phyloP scores from a whole-genome alignment of 73 alveolate species.

The Paramecium sexaurelia region DNA sequence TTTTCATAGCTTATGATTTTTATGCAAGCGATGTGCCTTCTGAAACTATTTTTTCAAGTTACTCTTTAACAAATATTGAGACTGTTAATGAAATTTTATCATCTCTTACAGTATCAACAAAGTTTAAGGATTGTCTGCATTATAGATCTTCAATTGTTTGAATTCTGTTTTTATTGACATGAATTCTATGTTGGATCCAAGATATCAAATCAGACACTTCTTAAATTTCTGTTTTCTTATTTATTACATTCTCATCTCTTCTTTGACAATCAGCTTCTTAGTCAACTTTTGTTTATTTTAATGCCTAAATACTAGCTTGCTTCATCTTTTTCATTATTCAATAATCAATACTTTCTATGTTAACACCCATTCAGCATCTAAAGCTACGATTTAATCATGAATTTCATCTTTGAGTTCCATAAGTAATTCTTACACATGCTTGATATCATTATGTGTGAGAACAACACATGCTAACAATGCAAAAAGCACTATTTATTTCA shows the following conservation, averaged over 20 bases:
- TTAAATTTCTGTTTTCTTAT: conserved; percentile 33
- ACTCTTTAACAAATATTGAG: not conserved
- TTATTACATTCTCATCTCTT: conserved; percentile 20
- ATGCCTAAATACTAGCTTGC: conserved; percentile 7
- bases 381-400: conserved; percentile 14
- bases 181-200: conserved; percentile 55
- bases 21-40: conserved; percentile 29
- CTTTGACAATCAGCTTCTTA: conserved; percentile 13
- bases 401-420: conserved; percentile 30
- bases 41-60: conserved; percentile 44
- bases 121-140: conserved; percentile 49
- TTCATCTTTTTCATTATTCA: not conserved
- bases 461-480: not conserved
- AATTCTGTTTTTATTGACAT: conserved; percentile 48
- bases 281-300: not conserved
- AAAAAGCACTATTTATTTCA: not conserved
- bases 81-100: conserved; percentile 50
- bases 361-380: conserved; percentile 46
- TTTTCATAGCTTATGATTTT: conserved; percentile 51
- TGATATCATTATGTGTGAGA: not conserved
- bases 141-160: conserved; percentile 29
- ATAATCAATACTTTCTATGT: conserved; percentile 17
- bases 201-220: conserved; percentile 29
- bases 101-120: conserved; percentile 49
- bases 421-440: conserved; percentile 19